Base-by-base conservation (phyloP, 768 basidiomycete species). In the Calocera viscosa region DNA sequence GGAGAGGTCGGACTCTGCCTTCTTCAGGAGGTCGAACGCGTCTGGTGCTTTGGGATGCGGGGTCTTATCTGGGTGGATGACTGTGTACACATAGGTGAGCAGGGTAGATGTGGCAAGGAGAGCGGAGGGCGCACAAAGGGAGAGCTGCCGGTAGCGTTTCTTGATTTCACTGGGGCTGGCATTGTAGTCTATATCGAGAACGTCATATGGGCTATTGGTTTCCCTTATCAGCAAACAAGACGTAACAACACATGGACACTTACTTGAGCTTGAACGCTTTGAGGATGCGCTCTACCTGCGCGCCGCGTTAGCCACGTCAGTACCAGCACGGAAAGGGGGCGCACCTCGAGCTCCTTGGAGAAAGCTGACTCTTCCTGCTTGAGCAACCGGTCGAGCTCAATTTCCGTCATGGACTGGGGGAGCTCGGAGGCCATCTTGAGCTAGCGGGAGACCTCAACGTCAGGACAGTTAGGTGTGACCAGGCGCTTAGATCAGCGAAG, bases 21-120 rank as follows among this genome's bases (percentile, higher is more conserved):
- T 95, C 80, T 96, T 96, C 60, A 96, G 81, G 35, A 92, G 73
- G 76, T 95, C 93, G 74, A 96, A 96, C 0, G 94, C 94, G 77
- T 96, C 91, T 72, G 91, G 88, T 64, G 91, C 90, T 72, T 86
- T 84, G 32, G 84, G 81, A 78, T 96, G 91, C 74, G 90, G 80
- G 72, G 89, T 89, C 82, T 98, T 99, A 81, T 99, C 96, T 69
- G 96, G 96, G 82, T 99, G 96, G 73, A 99, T 97, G 77, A 96
- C 91, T 93, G 75, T 69, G 40, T 1, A 12, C 3, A 43, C 64
- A 7, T 22, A 11, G 2, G 14, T 43, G 1, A 19, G 2, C 2
- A 26, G 43, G 1, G 76, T 68, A 74, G 66, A 76, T 69, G 63
- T 2, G n/a, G 38, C 19, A 26, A 49, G 49, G 17, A 69, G 53